phyloP scores from a whole-genome alignment of 106 monocot species.

The Dendrobium officinale region DNA sequence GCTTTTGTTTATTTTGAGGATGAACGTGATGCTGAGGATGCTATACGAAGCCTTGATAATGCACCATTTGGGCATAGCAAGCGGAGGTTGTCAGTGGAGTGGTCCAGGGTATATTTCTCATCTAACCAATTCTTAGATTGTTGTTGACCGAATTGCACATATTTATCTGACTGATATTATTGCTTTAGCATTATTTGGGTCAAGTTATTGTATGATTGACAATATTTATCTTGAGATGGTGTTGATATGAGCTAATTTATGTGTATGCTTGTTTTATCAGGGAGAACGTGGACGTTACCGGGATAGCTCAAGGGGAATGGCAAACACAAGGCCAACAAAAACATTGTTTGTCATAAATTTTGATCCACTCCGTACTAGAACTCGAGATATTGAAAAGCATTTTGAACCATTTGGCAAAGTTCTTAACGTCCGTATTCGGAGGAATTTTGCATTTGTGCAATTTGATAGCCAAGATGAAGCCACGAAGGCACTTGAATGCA shows the following conservation, averaged over 20 bases:
- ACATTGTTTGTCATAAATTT: slow-evolving; percentile 82
- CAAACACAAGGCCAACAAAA: slow-evolving; percentile 49
- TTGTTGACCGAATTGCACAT: neutral
- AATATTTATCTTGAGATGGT: too few relatives aligned
- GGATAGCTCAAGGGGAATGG: slow-evolving; percentile 39
- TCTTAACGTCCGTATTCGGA: slow-evolving; percentile 56
- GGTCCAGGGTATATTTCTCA: slow-evolving; percentile 58
- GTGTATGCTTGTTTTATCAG: slow-evolving; percentile 15
- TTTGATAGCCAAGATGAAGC: slow-evolving; percentile 86
- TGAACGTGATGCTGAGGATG: slow-evolving; percentile 83
- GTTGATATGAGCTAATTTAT: neutral
- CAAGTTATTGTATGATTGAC: neutral
- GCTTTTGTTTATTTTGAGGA: slow-evolving; percentile 90
- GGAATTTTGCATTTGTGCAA: slow-evolving; percentile 83
- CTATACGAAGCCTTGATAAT: slow-evolving; percentile 51
- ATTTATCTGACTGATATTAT: neutral
- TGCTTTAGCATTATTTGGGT: neutral
- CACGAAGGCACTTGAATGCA: slow-evolving; percentile 57
- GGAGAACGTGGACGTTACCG: slow-evolving; percentile 60
- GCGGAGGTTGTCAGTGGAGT: slow-evolving; percentile 71
- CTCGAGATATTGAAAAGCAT: slow-evolving; percentile 67
- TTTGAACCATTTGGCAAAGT: slow-evolving; percentile 80
- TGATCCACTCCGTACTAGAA: slow-evolving; percentile 54
- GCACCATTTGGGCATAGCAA: slow-evolving; percentile 59
- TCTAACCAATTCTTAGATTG: neutral